Evolutionary conservation across 306 rosid genomes (phyloP), one percentile per base, ranked within the genome.

Genomic region (Glycine soja): DNA sequence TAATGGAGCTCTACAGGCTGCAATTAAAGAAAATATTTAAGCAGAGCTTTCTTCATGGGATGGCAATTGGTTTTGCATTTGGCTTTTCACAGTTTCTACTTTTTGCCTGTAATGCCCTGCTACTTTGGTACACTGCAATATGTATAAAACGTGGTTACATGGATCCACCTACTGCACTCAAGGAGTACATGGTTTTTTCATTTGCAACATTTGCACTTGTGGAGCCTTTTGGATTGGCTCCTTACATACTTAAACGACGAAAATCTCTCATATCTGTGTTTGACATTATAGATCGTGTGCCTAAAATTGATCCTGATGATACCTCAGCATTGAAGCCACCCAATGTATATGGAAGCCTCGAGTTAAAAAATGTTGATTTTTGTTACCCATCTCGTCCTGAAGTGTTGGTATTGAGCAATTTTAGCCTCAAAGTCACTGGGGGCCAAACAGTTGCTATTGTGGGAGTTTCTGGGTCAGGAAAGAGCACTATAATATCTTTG

Each of bases 151-250:
- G 11, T 50, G 72, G 38, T 1, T 58, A 86, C 77, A 89, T 83
- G 81, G 78, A 85, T 73, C 87, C 90, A 11, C 84, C 90, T 53
- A 90, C 97, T 84, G 99, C 97, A 13, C 82, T 96, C 82, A 91
- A 92, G 91, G 99, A 87, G 83, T 96, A 96, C 75, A 93, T 96
- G 90, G 97, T 96, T 87, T 96, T 96, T 91, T 96, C 99, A 63
- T 96, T 96, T 64, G 98, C 99, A 54, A 90, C 99, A 47, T 96
- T 96, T 88, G 99, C 99, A 2, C 92, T 96, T 64, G 99, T 96
- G 86, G 99, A 96, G 87, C 99, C 99, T 70, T 96, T 96, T 80
- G 99, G 99, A 15, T 80, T 96, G 91, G 99, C 99, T 87, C 99
- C 99, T 6, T 96, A 96, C 90, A 96, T 96, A 75, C 97, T 96